These are phyloP conservation scores for Ascochyta viciae-villosae DNA, from an alignment of 2,329 filamentous ascomycete genomes.

Conservation along the genomic window DNA sequence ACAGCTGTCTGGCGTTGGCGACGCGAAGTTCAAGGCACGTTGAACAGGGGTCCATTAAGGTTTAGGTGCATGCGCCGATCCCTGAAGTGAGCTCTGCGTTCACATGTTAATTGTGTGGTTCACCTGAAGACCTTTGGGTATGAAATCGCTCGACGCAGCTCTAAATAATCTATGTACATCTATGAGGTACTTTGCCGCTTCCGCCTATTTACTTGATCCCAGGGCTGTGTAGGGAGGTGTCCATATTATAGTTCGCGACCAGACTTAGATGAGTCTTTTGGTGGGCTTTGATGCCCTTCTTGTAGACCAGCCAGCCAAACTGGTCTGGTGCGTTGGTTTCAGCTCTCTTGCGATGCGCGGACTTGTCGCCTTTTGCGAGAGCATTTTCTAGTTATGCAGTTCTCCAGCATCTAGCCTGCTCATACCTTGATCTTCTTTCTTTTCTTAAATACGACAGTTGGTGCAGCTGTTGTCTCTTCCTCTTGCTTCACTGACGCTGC, in stretches of 20 bases:
- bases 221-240: no score
- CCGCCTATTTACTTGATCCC: no score
- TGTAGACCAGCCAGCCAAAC: no score
- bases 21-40: constrained; percentile 42
- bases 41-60: constrained; percentile 37
- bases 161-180: no score
- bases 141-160: no score
- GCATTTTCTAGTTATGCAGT: neutral
- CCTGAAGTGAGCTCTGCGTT: constrained; percentile 17
- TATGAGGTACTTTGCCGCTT: no score
- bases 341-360: neutral
- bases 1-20: constrained; percentile 38
- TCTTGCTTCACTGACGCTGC: constrained; percentile 26
- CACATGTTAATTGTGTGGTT: neutral
- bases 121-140: neutral
- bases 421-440: constrained; percentile 66
- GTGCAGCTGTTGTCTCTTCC: constrained; percentile 31
- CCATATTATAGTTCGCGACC: no score
- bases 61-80: constrained; percentile 44
- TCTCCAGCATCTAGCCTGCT: neutral
- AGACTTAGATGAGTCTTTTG: neutral
- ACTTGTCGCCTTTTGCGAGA: neutral
- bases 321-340: no score
- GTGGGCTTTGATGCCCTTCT: neutral
- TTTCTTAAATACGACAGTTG: constrained; percentile 78